Evolutionary conservation across 345 rosid species (phyloP).

Genomic region (Excoecaria agallocha): DNA sequence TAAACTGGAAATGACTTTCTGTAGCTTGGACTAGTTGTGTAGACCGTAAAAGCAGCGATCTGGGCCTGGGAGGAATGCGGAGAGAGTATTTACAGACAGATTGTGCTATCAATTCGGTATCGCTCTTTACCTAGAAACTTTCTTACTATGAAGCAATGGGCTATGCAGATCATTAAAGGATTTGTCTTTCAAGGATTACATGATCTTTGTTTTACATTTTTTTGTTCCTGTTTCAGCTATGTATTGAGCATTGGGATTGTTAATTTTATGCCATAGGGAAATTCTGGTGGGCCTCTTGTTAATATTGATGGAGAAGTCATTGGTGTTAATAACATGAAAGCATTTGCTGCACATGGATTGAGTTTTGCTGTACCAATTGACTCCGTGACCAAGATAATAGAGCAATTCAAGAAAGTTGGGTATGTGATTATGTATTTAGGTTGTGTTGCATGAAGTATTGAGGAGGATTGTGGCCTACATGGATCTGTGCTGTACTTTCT

Average conservation of each 20-base stretch:
- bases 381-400: constrained; percentile 66
- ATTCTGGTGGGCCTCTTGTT: constrained; percentile 94
- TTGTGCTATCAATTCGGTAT: constrained; percentile 82
- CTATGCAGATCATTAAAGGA: not conserved
- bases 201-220: too few species aligned
- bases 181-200: not conserved
- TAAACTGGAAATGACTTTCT: not conserved
- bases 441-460: not conserved
- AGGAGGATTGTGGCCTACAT: not conserved
- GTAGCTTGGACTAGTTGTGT: constrained; percentile 52
- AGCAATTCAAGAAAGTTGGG: constrained; percentile 84
- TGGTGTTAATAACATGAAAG: constrained; percentile 89
- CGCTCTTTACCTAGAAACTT: constrained; percentile 5
- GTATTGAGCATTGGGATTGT: constrained; percentile 6
- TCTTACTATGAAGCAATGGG: not conserved
- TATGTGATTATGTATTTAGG: constrained; percentile 37
- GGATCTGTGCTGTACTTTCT: not conserved
- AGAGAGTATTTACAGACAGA: constrained; percentile 90
- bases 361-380: constrained; percentile 83
- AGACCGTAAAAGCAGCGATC: constrained; percentile 95
- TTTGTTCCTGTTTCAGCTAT: too few species aligned
- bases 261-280: constrained; percentile 51
- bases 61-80: constrained; percentile 79
- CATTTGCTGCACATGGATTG: constrained; percentile 70
- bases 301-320: constrained; percentile 88